phyloP scores from a whole-genome alignment of 768 basidiomycete genomes.

The Antrodiella citrinella region DNA sequence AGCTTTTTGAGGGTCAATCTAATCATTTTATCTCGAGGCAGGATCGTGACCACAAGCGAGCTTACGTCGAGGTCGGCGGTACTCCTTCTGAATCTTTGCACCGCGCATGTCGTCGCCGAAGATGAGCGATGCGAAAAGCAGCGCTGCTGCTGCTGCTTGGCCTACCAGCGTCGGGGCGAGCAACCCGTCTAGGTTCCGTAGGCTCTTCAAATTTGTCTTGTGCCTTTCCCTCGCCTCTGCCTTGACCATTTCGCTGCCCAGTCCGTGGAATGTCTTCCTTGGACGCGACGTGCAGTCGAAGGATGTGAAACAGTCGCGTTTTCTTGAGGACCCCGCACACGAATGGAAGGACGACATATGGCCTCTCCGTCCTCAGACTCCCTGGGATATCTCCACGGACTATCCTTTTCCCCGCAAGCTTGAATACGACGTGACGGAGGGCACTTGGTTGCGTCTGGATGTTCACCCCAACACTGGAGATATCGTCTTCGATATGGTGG shows the following conservation, averaged over 20 bases:
- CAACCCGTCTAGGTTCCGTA: background rate
- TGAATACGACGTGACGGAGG: slow-evolving; percentile 62
- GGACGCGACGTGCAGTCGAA: background rate
- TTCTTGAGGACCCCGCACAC: slow-evolving; percentile 25
- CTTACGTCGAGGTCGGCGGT: too few relatives aligned
- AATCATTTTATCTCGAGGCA: too few relatives aligned
- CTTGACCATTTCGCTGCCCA: background rate
- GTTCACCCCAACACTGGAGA: slow-evolving; percentile 65
- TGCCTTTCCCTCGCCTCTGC: background rate
- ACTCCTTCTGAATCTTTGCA: too few relatives aligned
- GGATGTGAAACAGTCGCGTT: background rate
- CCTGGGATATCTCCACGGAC: slow-evolving; percentile 74
- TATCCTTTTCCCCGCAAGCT: slow-evolving; percentile 59
- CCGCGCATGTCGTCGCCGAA: too few relatives aligned
- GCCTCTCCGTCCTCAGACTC: slow-evolving; percentile 48
- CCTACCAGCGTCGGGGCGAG: background rate
- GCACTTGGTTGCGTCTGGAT: slow-evolving; percentile 70
- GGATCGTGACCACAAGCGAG: too few relatives aligned
- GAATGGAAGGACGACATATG: slow-evolving; percentile 48
- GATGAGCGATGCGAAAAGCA: background rate
- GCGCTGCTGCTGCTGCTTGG: background rate
- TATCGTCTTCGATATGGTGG: slow-evolving; percentile 67
- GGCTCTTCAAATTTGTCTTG: background rate
- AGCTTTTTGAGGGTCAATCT: too few relatives aligned
- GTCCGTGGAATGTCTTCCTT: background rate